These are phyloP conservation scores for Mycotypha africana DNA, from an alignment of 371 early-diverging fungal genomes.

Conservation along the genomic window DNA sequence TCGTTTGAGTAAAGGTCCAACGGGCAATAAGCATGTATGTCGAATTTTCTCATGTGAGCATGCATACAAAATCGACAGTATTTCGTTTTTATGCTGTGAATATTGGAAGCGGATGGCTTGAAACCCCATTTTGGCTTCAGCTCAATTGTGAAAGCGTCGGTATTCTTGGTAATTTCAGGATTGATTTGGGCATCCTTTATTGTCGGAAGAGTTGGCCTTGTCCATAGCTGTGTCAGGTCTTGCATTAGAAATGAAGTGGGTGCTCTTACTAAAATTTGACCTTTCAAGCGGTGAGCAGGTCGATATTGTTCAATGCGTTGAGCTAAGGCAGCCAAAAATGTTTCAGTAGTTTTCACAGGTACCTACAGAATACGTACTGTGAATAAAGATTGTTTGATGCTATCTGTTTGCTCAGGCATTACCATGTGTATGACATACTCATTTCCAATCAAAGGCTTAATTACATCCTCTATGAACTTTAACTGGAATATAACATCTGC, in stretches of 20 bases:
- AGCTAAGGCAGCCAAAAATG: constrained; percentile 22
- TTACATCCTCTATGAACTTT: constrained; percentile 19
- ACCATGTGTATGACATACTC: constrained; percentile 32
- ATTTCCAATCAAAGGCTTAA: constrained; percentile 32
- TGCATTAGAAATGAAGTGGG: constrained; percentile 21
- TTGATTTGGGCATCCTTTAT: no score
- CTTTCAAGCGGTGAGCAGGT: constrained; percentile 6
- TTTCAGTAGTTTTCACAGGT: constrained; percentile 12
- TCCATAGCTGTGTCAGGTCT: constrained; percentile 26
- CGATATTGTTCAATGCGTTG: constrained; percentile 13
- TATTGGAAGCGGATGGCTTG: constrained; percentile 30
- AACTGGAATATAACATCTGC: constrained; percentile 7
- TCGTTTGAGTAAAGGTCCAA: constrained; percentile 50
- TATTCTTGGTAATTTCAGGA: no score
- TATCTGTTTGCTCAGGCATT: neutral
- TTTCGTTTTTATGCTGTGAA: constrained; percentile 18
- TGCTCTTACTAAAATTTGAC: constrained; percentile 10
- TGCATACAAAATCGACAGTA: constrained; percentile 63
- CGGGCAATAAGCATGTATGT: constrained; percentile 39
- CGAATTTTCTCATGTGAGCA: constrained; percentile 20
- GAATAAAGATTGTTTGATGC: neutral
- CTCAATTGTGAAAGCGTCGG: no score
- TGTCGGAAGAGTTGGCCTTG: constrained; percentile 1
- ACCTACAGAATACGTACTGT: constrained; percentile 2
- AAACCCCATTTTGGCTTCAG: constrained; percentile 67